Conservation (phyloP, 805 yeast genomes). For the Metschnikowia reukaufii region DNA sequence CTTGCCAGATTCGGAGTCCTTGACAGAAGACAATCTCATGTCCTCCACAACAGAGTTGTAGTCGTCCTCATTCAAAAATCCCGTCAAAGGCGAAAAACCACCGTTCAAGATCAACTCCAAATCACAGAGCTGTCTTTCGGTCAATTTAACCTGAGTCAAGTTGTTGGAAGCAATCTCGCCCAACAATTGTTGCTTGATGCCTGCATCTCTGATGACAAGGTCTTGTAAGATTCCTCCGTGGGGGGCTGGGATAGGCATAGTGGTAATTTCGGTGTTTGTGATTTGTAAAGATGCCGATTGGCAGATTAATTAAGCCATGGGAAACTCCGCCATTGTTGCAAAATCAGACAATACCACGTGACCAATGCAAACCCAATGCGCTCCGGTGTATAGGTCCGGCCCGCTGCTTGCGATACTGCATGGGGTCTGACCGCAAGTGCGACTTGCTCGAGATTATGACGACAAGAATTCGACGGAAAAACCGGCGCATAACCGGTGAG, state of each 20-base stretch:
- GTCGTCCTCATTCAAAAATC: constrained; percentile 66
- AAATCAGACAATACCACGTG: constrained; percentile 26
- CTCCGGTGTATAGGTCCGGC: not conserved
- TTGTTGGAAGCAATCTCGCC: constrained; percentile 50
- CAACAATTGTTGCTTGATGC: constrained; percentile 54
- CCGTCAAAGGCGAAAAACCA: constrained; percentile 84
- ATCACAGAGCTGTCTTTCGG: constrained; percentile 91
- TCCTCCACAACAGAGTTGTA: constrained; percentile 66
- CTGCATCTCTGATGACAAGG: constrained; percentile 75
- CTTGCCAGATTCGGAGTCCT: constrained; percentile 31
- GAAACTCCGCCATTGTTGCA: constrained; percentile 3
- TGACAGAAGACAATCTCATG: constrained; percentile 60
- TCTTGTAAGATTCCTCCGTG: constrained; percentile 93
- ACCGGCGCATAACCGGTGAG: not conserved
- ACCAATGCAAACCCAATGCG: constrained; percentile 9
- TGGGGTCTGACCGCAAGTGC: not conserved
- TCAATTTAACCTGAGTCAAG: constrained; percentile 52
- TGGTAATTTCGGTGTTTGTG: not conserved
- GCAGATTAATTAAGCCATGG: not conserved
- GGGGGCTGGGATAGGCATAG: constrained; percentile 66
- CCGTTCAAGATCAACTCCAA: constrained; percentile 89
- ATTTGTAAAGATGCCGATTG: not conserved
- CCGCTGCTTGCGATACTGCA: not conserved
- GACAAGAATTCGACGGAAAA: not conserved
- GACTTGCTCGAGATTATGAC: not conserved